Percentiles rank a stretch among this genome's conserved stretches.
These are phyloP conservation scores for Aureobasidium sp. DNA, from an alignment of 2,329 filamentous ascomycete species.

Conservation along the genomic window DNA sequence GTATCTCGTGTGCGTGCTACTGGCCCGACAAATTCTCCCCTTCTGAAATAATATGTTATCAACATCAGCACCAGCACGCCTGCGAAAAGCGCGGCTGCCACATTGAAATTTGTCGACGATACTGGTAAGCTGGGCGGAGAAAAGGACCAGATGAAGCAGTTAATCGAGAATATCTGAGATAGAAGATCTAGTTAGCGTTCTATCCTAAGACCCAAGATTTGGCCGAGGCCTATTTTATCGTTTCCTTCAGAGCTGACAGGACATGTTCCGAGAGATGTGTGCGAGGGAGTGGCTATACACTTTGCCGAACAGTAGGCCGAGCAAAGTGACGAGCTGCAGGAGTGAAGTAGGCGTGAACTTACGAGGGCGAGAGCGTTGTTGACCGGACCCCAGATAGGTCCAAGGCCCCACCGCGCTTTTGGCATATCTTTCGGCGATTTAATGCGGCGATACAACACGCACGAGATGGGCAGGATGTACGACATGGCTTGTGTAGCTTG, in stretches of 20 bases:
- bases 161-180: background rate
- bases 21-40: background rate
- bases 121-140: background rate
- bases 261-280: background rate
- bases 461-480: background rate
- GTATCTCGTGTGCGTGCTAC: background rate
- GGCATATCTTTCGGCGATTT: background rate
- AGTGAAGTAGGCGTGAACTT: background rate
- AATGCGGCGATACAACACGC: conserved; percentile 1
- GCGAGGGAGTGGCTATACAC: background rate
- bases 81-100: background rate
- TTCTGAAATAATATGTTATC: background rate
- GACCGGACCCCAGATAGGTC: background rate
- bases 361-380: background rate
- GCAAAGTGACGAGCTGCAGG: background rate
- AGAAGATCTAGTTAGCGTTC: background rate
- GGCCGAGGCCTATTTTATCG: background rate
- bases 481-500: background rate
- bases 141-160: background rate
- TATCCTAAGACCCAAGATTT: background rate
- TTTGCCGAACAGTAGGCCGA: background rate
- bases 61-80: background rate
- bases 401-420: background rate
- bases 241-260: background rate
- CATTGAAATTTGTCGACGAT: conserved; percentile 1